Base-by-base conservation (phyloP, 73 alveolate genomes). In the Diophrys appendiculata region DNA sequence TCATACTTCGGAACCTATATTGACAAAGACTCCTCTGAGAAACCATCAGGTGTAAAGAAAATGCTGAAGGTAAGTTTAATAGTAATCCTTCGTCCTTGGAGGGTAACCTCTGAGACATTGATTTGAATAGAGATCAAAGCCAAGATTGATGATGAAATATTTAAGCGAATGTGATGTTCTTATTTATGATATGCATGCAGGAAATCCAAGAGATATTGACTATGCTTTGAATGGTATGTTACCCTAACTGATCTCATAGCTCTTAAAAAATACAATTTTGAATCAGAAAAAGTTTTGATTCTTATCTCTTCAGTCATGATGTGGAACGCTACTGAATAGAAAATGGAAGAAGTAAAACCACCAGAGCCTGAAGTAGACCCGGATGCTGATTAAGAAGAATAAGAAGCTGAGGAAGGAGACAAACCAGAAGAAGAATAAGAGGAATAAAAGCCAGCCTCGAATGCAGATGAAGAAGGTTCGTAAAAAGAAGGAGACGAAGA, bases 111-210 rank as follows among this genome's bases (percentile, higher is more conserved):
- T 23, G n/a, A 69, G 54, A 22, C 70, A 25, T 52, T 5, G 5
- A 11, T 5, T 80, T 27, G 8, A 54, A 18, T 56, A 83, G 90
- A 24, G 95, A 0, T 64, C 83, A 25, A 88, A 88, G 68, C 95
- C 95, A 26, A 77, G 92, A 34, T 73, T 84, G 29, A 54, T 82
- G 53, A 77, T 73, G 81, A 88, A 84, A 70, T 84, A 84, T 52
- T 35, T 88, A 28, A 54, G 81, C 24, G 83, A 76, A 27, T 88
- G 95, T 76, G 87, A 84, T 56, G 60, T 88, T 26, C 65, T 88
- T 60, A 85, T 88, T 23, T 88, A 88, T 54, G 95, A 88, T 56
- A 56, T 88, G 65, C 92, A 83, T 60, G 32, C 86, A 0, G 92
- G 89, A 8, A 81, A 88, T 65, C 88, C 88, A 24, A 69, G 67